A percentile compares a stretch with the other conserved stretches of the same genome.
Conservation (phyloP, 257 asterid species). For the Vinca minor region DNA sequence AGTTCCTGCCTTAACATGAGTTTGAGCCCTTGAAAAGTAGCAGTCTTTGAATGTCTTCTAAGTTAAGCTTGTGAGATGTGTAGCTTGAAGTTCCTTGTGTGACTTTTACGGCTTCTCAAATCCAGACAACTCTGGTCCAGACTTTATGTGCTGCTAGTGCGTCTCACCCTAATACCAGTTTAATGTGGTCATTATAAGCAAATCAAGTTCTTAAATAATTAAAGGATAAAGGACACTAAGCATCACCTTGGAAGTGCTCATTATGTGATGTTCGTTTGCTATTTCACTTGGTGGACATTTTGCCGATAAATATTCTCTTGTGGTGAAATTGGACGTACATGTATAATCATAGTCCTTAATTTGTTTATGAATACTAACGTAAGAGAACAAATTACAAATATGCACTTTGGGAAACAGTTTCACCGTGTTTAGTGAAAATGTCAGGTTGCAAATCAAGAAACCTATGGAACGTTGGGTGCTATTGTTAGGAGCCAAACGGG, state of each 20-base stretch:
- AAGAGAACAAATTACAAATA: neutral
- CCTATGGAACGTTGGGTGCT: conserved; percentile 89
- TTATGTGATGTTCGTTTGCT: neutral
- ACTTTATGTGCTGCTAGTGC: neutral
- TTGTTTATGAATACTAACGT: neutral
- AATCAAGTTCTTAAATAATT: neutral
- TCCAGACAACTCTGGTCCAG: neutral
- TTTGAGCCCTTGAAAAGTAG: too few species aligned
- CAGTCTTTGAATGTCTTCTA: too few species aligned
- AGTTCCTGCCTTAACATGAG: neutral
- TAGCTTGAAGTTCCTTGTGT: neutral
- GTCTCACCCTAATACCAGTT: neutral
- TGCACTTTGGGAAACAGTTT: neutral
- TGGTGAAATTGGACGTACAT: neutral
- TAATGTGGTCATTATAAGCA: neutral
- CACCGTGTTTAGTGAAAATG: conserved; percentile 10
- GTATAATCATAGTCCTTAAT: neutral
- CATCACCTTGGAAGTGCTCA: neutral
- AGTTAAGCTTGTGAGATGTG: too few species aligned
- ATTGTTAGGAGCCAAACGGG: conserved; percentile 93
- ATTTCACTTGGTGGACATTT: neutral
- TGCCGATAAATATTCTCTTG: neutral
- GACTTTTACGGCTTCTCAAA: neutral
- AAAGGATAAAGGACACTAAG: neutral
- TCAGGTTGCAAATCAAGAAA: conserved; percentile 88